Percentiles rank a stretch among this genome's conserved stretches.
These are phyloP conservation scores for Halteria grandinella DNA, from an alignment of 73 alveolate species.

Conservation along the genomic window DNA sequence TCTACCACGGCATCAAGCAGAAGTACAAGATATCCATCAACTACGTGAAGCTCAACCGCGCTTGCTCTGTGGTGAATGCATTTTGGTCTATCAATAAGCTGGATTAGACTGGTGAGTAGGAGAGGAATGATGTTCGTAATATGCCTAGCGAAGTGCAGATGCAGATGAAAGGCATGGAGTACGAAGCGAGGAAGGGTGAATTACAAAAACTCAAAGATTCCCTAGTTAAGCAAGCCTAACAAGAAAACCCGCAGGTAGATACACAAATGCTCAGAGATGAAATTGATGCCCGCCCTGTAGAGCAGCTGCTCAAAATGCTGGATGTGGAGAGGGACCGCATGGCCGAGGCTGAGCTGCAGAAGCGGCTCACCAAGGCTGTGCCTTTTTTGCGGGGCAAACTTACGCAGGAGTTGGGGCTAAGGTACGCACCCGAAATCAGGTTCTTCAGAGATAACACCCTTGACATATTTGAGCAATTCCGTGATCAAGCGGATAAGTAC, in stretches of 20 bases:
- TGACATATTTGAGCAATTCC: too few species aligned
- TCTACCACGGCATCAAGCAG: conserved; percentile 9
- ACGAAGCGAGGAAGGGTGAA: not conserved
- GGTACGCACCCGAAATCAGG: conserved; percentile 74
- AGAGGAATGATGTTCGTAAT: too few species aligned
- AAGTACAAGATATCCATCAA: conserved; percentile 1
- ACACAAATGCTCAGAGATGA: too few species aligned
- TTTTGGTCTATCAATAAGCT: conserved; percentile 49
- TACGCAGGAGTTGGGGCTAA: conserved; percentile 42
- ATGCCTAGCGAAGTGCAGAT: not conserved
- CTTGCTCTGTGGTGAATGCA: conserved; percentile 64
- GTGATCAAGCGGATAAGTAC: too few species aligned
- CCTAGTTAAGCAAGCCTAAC: too few species aligned
- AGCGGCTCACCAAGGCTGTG: conserved; percentile 50
- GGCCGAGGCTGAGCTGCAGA: conserved; percentile 42
- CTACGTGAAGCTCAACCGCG: conserved; percentile 53
- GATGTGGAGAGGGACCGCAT: not conserved
- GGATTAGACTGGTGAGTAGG: too few species aligned
- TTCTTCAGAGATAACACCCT: conserved; percentile 57
- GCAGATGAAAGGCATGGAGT: not conserved
- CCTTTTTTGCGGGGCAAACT: conserved; percentile 47
- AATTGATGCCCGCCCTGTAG: too few species aligned
- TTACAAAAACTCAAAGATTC: too few species aligned
- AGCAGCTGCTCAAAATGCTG: not conserved
- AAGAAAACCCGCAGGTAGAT: too few species aligned